Evolutionary conservation across 1,284 basidiomycete genomes (phyloP), one percentile per base, ranked within the genome.

Genomic region (Salmacisia buchloeana): DNA sequence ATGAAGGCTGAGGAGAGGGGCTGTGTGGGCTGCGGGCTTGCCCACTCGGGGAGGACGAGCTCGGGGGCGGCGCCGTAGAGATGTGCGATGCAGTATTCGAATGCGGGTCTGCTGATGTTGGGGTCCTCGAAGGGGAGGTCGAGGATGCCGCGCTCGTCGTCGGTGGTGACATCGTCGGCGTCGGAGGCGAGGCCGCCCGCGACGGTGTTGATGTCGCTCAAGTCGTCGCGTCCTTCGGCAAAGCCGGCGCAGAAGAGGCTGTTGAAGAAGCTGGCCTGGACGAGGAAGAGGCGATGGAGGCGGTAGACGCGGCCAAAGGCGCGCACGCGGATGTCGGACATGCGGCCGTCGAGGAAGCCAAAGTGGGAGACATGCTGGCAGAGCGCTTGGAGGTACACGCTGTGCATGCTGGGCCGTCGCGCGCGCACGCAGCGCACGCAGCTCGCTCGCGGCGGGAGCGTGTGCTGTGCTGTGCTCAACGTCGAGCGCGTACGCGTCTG

Each of bases 201-300:
- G n/a, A n/a, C n/a, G n/a, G n/a, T n/a, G n/a, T n/a, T n/a, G n/a
- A 21, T 45, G 43, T 45, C n/a, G n/a, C n/a, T n/a, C n/a, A n/a
- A n/a, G n/a, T n/a, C n/a, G n/a, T n/a, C n/a, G n/a, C 56, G 25
- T 58, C 29, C 31, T 33, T 73, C 71, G 18, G 69, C 67, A n/a
- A 68, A 75, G 33, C 72, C 74, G 23, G 71, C 71, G 21, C 67
- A 69, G 43, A 76, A 66, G 64, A 76, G 65, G 34, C 72, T 67
- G n/a, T 69, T 62, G 52, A 76, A 76, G 70, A 76, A 76, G 45
- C 72, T 64, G 1, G 74, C 69, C 57, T 76, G 74, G 29, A 74
- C 72, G 39, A 76, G 73, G 12, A 76, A 61, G 58, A 75, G 66
- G 23, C 72, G 67, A 58, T 76, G 74, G 6, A 75, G 61, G 27